Evolutionary conservation across 352 stramenopile species (phyloP), one percentile per base, ranked within the genome.

Genomic region (Globisporangium alternatum): DNA sequence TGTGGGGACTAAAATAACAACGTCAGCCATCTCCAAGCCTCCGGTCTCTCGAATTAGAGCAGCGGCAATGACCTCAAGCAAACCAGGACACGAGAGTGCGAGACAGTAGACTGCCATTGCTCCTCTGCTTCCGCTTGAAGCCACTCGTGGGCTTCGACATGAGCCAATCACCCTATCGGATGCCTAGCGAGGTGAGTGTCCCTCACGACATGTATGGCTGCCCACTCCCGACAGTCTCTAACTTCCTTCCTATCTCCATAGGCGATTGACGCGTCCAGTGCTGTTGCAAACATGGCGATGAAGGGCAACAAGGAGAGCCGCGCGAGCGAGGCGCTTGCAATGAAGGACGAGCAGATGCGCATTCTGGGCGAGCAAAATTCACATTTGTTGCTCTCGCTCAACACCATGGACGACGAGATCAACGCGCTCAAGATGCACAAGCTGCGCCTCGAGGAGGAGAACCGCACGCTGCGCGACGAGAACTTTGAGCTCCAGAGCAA

Each of bases 311-410:
- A 96, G 55, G 93, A 98, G 66, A 89, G 84, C 10, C 88, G 93
- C 28, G 86, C 93, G 12, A 84, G 86, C 41, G 91, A 98, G 62
- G 91, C 93, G n/a, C 79, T 98, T 31, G 84, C 86, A 43, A 98
- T 98, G 89, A 98, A 98, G 69, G 94, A 98, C 74, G 92, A 98
- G 72, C 95, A 98, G 70, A 77, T 98, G 72, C 83, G 90, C 53
- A 98, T 98, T 62, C 78, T 98, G n/a, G 91, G 89, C 39, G 88
- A 97, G 53, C 93, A 98, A 70, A 98, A 98, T 67, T 76, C 78
- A 10, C 82, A 95, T 57, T 62, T 98, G 48, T 71, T 98, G 37
- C 75, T 75, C 13, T 96, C 84, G 22, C 80, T 98, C 33, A 95
- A 98, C 69, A 68, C 85, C 45, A 88, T 93, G 76, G 83, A 95